Evolutionary conservation across 2,329 filamentous ascomycete genomes (phyloP).

Genomic region (Verticillium dahliae): DNA sequence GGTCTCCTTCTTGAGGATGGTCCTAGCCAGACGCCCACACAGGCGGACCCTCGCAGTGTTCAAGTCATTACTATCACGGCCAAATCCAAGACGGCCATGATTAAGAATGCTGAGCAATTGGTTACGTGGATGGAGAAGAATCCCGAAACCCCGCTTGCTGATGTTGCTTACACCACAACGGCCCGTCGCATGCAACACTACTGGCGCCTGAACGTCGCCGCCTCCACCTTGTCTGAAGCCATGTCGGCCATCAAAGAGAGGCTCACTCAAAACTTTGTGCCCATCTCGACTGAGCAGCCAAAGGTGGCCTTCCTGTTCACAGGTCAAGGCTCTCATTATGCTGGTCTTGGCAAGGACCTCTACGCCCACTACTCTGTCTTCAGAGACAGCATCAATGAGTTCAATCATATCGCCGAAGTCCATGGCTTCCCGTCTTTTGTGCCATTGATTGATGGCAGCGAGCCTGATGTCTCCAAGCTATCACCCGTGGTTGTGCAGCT

Average conservation of each 20-base stretch:
- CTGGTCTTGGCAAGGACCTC: constrained; percentile 44
- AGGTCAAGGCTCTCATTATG: constrained; percentile 48
- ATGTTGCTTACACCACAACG: constrained; percentile 62
- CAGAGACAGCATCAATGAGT: constrained; percentile 47
- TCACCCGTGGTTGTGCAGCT: constrained; percentile 48
- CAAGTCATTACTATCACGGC: constrained; percentile 55
- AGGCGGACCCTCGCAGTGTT: constrained; percentile 43
- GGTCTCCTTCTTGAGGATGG: constrained; percentile 59
- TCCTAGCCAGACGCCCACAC: constrained; percentile 38
- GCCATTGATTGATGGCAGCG: constrained; percentile 36
- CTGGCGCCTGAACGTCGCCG: constrained; percentile 35
- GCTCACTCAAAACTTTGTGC: constrained; percentile 32
- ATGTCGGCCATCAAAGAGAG: constrained; percentile 32
- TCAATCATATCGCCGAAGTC: constrained; percentile 43
- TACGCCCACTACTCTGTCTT: constrained; percentile 40
- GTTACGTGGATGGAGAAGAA: constrained; percentile 46
- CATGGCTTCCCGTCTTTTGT: constrained; percentile 51
- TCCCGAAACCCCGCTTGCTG: constrained; percentile 44
- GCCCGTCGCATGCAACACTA: constrained; percentile 52
- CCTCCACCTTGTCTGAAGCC: constrained; percentile 33
- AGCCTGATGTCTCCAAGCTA: constrained; percentile 32
- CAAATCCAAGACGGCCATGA: constrained; percentile 49
- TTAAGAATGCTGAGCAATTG: constrained; percentile 49
- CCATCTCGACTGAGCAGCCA: constrained; percentile 35
- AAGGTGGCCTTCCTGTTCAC: constrained; percentile 49